Evolutionary conservation across 306 rosid genomes (phyloP), one percentile per base, ranked within the genome.

Genomic region (Quercus mongolica): DNA sequence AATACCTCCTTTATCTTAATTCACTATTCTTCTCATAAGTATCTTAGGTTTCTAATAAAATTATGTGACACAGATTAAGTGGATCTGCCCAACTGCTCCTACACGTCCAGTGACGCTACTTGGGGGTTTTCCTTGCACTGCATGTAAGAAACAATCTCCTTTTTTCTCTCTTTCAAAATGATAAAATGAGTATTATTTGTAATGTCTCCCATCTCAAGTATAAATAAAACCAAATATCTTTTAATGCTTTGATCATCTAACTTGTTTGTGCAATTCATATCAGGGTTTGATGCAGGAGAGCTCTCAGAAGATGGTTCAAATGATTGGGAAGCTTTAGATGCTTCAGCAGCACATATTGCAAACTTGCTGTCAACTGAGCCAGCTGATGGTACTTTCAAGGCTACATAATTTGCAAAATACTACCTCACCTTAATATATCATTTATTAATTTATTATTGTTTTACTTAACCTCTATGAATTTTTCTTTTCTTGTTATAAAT

Each of bases 1-100:
- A 23, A 76, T 84, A 57, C 75, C 41, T 67, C 64, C 67, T 57
- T 20, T 19, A 8, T 35, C 30, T 23, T 5, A n/a, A 49, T 71
- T 38, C n/a, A 38, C 15, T 10, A 49, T 71, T 54, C 19, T 41
- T 51, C 59, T 56, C 65, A 0, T 28, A 19, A 51, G 44, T 30
- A 73, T 59, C 64, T 44, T 9, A 52, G 52, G 79, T 68, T 80
- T 78, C 79, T 80, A 59, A 62, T 81, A 35, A 75, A 75, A 58
- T 85, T 56, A 51, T 38, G 28, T 83, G 83, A n/a, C 78, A 74
- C 88, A 96, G 99, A 93, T 96, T 83, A 96, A 96, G 84, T 96
- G 99, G 99, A 96, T 96, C 82, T 96, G 99, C 79, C 99, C 99
- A 15, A 96, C 99, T 65, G 99, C 99, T 73, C 99, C 98, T n/a